phyloP scores from a whole-genome alignment of 306 rosid genomes.

The Prunus salicina region DNA sequence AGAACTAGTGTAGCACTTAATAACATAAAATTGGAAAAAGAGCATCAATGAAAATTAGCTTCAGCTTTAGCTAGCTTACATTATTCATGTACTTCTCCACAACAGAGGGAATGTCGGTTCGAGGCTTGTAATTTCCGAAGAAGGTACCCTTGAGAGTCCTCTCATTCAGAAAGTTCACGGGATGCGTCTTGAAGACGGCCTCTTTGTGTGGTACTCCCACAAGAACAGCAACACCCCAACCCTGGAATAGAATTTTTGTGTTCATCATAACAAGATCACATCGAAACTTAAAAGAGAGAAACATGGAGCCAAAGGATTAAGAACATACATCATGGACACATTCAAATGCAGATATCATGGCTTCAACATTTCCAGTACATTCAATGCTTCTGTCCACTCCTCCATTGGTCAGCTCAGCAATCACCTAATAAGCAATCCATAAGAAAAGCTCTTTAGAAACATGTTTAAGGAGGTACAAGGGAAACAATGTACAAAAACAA shows the following conservation, averaged over 20 bases:
- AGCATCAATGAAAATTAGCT: not conserved
- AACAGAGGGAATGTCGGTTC: conserved; percentile 17
- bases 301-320: no score
- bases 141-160: conserved; percentile 41
- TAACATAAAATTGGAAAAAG: not conserved
- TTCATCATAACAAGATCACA: not conserved
- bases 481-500: no score
- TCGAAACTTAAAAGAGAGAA: not conserved
- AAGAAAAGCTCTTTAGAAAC: no score
- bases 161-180: conserved; percentile 36
- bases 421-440: conserved; percentile 31
- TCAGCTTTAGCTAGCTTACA: conserved; percentile 15
- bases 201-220: conserved; percentile 22
- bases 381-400: conserved; percentile 72
- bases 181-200: conserved; percentile 25
- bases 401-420: conserved; percentile 61
- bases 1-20: not conserved
- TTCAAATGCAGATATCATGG: conserved; percentile 15
- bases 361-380: conserved; percentile 52
- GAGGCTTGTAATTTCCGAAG: conserved; percentile 34
- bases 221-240: conserved; percentile 48
- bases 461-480: not conserved
- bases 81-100: conserved; percentile 33
- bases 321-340: conserved; percentile 46
- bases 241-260: conserved; percentile 17